These are phyloP conservation scores for Funneliformis caledonium DNA, from an alignment of 371 early-diverging fungal species.

Conservation along the genomic window DNA sequence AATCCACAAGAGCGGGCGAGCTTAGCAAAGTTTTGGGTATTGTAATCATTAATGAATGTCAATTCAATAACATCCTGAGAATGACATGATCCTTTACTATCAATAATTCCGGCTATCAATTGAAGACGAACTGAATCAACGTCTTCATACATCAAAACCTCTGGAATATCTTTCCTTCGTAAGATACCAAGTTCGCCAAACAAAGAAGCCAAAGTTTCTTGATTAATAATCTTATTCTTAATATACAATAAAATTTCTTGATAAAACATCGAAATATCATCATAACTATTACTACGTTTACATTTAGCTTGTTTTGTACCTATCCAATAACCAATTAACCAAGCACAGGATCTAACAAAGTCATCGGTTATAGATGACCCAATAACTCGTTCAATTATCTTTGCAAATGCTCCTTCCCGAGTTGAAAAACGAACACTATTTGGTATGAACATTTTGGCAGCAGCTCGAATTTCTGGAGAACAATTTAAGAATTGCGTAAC, in stretches of 20 bases:
- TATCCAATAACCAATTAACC: constrained; percentile 12
- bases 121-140: constrained; percentile 8
- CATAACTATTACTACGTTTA: too few species aligned
- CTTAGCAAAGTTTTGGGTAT: not conserved
- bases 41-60: not conserved
- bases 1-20: not conserved
- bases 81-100: not conserved
- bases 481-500: constrained; percentile 17
- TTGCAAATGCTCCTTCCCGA: not conserved
- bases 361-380: not conserved
- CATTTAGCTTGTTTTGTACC: not conserved
- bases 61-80: not conserved
- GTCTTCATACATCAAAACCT: not conserved
- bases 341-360: not conserved
- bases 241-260: not conserved
- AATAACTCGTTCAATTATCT: not conserved
- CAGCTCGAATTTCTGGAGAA: not conserved
- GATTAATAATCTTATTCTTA: not conserved
- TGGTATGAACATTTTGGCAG: not conserved
- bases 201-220: not conserved
- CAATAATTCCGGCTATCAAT: not conserved
- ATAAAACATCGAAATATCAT: too few species aligned
- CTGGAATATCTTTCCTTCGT: not conserved
- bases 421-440: not conserved
- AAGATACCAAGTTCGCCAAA: not conserved